Conservation (phyloP, 78 protist genomes). For the Capsaspora owczarzaki region DNA sequence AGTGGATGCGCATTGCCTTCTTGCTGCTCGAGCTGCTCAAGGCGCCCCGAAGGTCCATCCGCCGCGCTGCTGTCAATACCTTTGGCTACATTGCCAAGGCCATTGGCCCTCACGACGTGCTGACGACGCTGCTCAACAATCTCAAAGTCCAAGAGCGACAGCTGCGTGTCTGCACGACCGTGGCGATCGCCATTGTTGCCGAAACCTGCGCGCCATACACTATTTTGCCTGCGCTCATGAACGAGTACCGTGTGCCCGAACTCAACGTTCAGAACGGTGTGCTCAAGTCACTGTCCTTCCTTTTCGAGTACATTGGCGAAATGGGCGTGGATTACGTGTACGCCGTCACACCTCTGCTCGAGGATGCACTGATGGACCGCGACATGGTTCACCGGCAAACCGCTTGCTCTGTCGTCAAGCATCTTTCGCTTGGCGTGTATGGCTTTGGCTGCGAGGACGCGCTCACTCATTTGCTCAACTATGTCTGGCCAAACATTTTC, state of each 20-base stretch:
- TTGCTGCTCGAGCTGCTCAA: constrained; percentile 94
- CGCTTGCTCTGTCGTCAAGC: constrained; percentile 43
- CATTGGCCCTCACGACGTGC: constrained; percentile 96
- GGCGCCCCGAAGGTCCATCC: constrained; percentile 86
- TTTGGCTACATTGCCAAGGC: constrained; percentile 97
- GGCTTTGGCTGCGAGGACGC: constrained; percentile 96
- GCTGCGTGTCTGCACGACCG: constrained; percentile 96
- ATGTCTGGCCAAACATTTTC: constrained; percentile 98
- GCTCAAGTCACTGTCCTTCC: constrained; percentile 91
- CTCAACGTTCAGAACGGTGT: constrained; percentile 97
- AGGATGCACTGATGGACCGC: constrained; percentile 97
- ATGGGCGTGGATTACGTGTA: constrained; percentile 92
- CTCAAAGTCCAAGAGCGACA: constrained; percentile 96
- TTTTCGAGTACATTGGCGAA: constrained; percentile 98
- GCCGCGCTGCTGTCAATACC: constrained; percentile 93
- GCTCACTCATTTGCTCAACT: constrained; percentile 90
- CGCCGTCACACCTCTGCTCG: constrained; percentile 91
- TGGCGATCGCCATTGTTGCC: constrained; percentile 99
- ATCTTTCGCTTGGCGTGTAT: constrained; percentile 64
- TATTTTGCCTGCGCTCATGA: constrained; percentile 94
- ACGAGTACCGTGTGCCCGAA: constrained; percentile 98
- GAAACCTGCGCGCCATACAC: constrained; percentile 95
- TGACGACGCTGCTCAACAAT: constrained; percentile 93
- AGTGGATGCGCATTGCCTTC: constrained; percentile 97
- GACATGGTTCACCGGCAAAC: constrained; percentile 88